Evolutionary conservation across 306 rosid genomes (phyloP).

Genomic region (Cucumis cinereus): DNA sequence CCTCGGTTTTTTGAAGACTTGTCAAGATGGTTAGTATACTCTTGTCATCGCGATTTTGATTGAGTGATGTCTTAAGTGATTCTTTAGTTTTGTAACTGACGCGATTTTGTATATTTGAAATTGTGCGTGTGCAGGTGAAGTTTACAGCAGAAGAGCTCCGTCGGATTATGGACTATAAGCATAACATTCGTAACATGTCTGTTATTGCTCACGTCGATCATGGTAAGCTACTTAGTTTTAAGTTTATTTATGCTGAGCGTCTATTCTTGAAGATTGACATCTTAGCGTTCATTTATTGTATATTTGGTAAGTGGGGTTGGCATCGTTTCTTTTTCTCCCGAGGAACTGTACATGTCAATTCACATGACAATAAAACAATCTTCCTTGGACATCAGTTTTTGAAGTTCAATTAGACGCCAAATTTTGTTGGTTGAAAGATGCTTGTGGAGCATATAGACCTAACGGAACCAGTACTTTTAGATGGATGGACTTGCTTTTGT

Average conservation of each 20-base stretch:
- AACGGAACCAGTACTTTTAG: not conserved
- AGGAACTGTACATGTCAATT: not conserved
- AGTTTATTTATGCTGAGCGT: not conserved
- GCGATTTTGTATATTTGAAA: not conserved
- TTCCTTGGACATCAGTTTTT: not conserved
- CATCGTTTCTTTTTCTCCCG: not conserved
- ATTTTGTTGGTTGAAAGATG: not conserved
- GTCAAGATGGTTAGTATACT: slow-evolving; percentile 1
- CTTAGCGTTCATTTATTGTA: not conserved
- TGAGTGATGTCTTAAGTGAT: not conserved
- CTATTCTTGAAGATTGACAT: not conserved
- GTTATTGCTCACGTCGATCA: slow-evolving; percentile 93
- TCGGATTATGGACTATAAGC: slow-evolving; percentile 75
- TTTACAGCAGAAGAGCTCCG: slow-evolving; percentile 85
- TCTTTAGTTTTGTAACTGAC: slow-evolving; percentile 21
- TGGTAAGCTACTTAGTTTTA: slow-evolving; percentile 22
- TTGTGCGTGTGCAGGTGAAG: slow-evolving; percentile 58
- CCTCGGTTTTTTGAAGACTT: not conserved
- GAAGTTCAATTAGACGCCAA: not conserved
- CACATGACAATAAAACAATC: not conserved
- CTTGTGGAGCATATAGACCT: not conserved
- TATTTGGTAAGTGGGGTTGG: not conserved
- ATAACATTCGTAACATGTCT: slow-evolving; percentile 91
- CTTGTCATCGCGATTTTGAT: not conserved
- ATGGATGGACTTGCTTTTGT: not conserved